Percentiles rank a stretch among this genome's conserved stretches.
Conservation (phyloP, 2,329 filamentous ascomycete species). For the Furcasterigmium sp. region DNA sequence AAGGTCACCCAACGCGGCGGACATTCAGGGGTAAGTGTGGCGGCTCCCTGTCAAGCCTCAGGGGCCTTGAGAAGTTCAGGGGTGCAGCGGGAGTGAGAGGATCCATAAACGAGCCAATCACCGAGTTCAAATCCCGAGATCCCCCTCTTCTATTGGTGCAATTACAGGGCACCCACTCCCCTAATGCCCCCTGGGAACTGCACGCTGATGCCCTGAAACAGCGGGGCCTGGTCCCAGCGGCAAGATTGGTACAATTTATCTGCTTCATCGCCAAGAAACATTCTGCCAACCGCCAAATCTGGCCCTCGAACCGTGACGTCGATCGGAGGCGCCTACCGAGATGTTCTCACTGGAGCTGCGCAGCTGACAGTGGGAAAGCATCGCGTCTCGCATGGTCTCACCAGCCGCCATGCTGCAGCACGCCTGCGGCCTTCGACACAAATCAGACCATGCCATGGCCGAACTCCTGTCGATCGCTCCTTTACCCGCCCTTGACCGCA, state of each 20-base stretch:
- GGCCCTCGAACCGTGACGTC: neutral
- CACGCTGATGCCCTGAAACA: neutral
- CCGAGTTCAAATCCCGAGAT: neutral
- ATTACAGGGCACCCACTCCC: no score
- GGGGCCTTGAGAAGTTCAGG: no score
- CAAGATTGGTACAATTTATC: neutral
- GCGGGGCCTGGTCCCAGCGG: neutral
- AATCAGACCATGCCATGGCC: neutral
- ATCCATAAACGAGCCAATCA: neutral
- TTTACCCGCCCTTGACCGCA: neutral
- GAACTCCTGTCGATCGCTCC: neutral
- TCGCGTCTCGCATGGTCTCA: no score
- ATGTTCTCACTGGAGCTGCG: no score
- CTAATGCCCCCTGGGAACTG: neutral
- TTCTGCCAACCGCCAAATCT: neutral
- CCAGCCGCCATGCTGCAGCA: no score
- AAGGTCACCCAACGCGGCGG: neutral
- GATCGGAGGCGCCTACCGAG: conserved; percentile 1
- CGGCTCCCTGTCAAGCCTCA: neutral
- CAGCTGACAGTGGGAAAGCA: no score
- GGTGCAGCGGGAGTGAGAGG: neutral
- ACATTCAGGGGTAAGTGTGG: neutral
- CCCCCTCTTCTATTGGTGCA: neutral
- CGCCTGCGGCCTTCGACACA: no score
- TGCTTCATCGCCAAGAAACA: neutral